These are phyloP conservation scores for Monilinia fructigena DNA, from an alignment of 2,329 filamentous ascomycete genomes.

Conservation along the genomic window DNA sequence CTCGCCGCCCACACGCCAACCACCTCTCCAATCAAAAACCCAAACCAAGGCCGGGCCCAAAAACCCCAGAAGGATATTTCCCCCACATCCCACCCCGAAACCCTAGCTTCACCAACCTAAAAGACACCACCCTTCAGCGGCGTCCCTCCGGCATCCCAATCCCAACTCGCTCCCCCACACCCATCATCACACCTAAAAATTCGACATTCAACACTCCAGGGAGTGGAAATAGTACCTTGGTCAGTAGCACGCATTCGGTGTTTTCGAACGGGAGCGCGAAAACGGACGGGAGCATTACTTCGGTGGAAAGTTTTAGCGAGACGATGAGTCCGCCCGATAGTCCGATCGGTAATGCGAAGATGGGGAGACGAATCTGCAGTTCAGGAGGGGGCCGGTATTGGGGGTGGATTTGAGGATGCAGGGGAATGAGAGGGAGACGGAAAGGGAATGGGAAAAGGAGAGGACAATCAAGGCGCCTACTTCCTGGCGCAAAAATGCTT, in stretches of 20 bases:
- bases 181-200: slow-evolving; percentile 21
- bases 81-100: slow-evolving; percentile 16
- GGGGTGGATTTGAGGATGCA: background rate
- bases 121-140: background rate
- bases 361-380: background rate
- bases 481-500: slow-evolving; percentile 25
- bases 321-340: slow-evolving; percentile 28
- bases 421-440: background rate
- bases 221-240: slow-evolving; percentile 28
- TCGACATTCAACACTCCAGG: slow-evolving; percentile 22
- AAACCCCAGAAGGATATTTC: slow-evolving; percentile 7
- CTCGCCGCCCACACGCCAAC: background rate
- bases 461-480: slow-evolving; percentile 17
- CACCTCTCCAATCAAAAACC: background rate
- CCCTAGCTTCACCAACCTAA: slow-evolving; percentile 19
- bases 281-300: slow-evolving; percentile 27
- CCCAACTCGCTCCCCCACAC: slow-evolving; percentile 27
- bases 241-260: slow-evolving; percentile 28
- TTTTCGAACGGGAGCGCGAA: slow-evolving; percentile 27
- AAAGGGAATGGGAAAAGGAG: background rate
- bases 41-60: background rate
- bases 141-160: slow-evolving; percentile 19
- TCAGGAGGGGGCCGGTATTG: background rate
- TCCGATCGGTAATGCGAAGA: slow-evolving; percentile 1
- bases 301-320: slow-evolving; percentile 24